Evolutionary conservation across 805 yeast species (phyloP).

Genomic region (Barnettozyma botsteinii): DNA sequence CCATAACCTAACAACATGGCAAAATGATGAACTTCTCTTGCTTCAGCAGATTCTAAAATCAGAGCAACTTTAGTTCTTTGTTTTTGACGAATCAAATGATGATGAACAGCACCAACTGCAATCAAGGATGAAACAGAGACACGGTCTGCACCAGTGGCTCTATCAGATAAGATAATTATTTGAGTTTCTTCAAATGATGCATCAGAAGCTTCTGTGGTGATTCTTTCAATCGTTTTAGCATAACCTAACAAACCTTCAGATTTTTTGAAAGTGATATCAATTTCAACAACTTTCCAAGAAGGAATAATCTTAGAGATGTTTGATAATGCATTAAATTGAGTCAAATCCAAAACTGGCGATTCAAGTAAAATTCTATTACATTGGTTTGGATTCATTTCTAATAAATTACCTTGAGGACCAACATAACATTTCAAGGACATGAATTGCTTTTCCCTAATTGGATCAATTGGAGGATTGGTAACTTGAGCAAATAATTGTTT

Average conservation of each 20-base stretch:
- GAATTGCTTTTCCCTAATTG: slow-evolving; percentile 92
- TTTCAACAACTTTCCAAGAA: slow-evolving; percentile 73
- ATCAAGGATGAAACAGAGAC: slow-evolving; percentile 81
- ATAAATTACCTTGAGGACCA: slow-evolving; percentile 96
- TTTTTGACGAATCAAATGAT: slow-evolving; percentile 90
- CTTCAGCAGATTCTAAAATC: slow-evolving; percentile 91
- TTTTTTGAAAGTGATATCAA: slow-evolving; percentile 86
- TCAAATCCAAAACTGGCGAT: slow-evolving; percentile 74
- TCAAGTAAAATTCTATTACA: slow-evolving; percentile 81
- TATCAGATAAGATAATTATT: slow-evolving; percentile 73
- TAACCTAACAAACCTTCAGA: slow-evolving; percentile 83
- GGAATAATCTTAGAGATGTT: slow-evolving; percentile 74
- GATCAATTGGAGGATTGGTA: slow-evolving; percentile 98
- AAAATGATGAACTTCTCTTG: slow-evolving; percentile 94
- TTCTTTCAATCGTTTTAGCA: slow-evolving; percentile 74
- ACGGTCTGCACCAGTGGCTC: slow-evolving; percentile 50
- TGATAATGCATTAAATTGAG: slow-evolving; percentile 69
- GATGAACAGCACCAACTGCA: slow-evolving; percentile 97
- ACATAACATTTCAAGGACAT: slow-evolving; percentile 96
- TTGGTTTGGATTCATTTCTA: slow-evolving; percentile 89
- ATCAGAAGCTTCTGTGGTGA: slow-evolving; percentile 80
- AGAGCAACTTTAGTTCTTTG: slow-evolving; percentile 94
- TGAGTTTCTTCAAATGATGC: slow-evolving; percentile 75
- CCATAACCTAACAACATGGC: slow-evolving; percentile 95
- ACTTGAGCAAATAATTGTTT: slow-evolving; percentile 97